Percentiles rank a stretch among this genome's conserved stretches.
Conservation (phyloP, 192 early-diverging fungal genomes). For the Coemansia reversa region DNA sequence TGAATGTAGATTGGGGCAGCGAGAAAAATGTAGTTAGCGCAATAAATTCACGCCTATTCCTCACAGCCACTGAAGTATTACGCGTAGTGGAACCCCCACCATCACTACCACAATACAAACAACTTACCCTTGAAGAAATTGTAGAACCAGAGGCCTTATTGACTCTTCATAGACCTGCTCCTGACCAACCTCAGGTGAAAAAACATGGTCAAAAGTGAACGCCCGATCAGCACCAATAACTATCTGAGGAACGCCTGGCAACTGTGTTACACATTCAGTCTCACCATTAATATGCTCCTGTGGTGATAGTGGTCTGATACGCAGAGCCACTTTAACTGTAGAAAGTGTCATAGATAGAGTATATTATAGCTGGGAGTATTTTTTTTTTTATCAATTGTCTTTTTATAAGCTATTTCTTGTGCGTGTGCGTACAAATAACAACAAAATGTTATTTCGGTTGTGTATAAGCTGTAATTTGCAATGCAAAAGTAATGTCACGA, state of each 20-base stretch:
- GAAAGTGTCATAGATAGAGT: background rate
- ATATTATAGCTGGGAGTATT: background rate
- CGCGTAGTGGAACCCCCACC: background rate
- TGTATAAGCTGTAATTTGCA: conserved; percentile 6
- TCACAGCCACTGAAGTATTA: background rate
- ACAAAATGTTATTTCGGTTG: background rate
- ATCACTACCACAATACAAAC: background rate
- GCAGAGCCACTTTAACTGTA: conserved; percentile 46
- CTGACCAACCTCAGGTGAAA: conserved; percentile 65
- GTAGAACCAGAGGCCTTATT: conserved; percentile 54
- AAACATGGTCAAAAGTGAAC: conserved; percentile 75
- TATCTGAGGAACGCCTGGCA: conserved; percentile 52
- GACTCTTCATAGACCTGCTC: conserved; percentile 63
- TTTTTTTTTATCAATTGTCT: background rate
- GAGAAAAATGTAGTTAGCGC: too few relatives aligned
- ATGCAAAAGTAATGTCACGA: background rate
- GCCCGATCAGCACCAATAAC: conserved; percentile 54
- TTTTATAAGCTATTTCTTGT: background rate
- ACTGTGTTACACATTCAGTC: conserved; percentile 51
- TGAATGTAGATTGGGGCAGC: too few relatives aligned
- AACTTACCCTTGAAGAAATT: conserved; percentile 68
- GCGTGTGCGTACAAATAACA: too few relatives aligned
- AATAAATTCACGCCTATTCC: background rate
- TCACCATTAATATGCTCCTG: conserved; percentile 46
- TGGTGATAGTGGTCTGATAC: conserved; percentile 47